Evolutionary conservation across 108 stramenopile genomes (phyloP).

Genomic region (Chaetoceros muelleri): DNA sequence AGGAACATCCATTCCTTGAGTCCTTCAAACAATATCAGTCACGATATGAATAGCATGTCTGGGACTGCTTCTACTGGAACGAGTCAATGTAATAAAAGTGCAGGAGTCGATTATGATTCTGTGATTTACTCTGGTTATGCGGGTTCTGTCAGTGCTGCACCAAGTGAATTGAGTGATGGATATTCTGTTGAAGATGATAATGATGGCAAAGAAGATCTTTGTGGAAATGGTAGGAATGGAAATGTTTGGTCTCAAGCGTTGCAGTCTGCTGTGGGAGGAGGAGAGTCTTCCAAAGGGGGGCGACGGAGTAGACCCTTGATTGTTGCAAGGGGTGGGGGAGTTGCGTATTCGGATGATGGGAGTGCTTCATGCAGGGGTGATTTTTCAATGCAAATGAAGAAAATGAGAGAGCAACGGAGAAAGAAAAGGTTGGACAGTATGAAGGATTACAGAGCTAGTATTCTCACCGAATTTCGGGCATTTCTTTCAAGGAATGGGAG

Average conservation of each 20-base stretch:
- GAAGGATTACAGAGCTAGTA: not conserved
- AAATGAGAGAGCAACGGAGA: not conserved
- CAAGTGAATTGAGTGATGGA: not conserved
- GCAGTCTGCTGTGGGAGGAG: not conserved
- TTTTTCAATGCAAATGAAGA: not conserved
- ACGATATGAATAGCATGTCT: no score
- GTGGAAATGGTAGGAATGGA: no score
- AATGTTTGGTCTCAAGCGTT: no score
- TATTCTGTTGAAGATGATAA: not conserved
- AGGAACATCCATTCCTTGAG: no score
- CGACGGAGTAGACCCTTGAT: not conserved
- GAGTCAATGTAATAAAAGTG: no score
- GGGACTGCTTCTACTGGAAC: no score
- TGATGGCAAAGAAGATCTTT: not conserved
- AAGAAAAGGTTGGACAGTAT: not conserved
- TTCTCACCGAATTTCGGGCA: not conserved
- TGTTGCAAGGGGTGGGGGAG: not conserved
- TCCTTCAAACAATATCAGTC: no score
- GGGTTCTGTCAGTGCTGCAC: not conserved
- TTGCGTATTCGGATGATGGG: not conserved
- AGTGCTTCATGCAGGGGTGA: not conserved
- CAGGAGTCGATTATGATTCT: not conserved
- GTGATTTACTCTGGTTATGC: not conserved
- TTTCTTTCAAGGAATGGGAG: not conserved
- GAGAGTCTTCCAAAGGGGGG: not conserved